Percentiles rank a stretch among this genome's conserved stretches.
These are phyloP conservation scores for Mycena floridula DNA, from an alignment of 768 basidiomycete genomes.

Conservation along the genomic window DNA sequence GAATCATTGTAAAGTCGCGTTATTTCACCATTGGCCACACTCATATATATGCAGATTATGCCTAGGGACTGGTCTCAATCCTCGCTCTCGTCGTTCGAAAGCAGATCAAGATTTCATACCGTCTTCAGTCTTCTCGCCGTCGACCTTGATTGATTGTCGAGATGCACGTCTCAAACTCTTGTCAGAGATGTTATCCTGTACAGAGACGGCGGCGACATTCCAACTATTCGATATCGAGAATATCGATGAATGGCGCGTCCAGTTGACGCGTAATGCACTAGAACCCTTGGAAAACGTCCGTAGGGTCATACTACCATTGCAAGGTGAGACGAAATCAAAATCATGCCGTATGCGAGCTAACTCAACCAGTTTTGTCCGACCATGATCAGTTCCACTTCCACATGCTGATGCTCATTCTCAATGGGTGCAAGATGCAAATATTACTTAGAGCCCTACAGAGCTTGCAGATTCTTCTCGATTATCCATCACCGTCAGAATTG, in stretches of 20 bases:
- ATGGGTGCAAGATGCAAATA: slow-evolving; percentile 3
- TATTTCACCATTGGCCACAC: neutral
- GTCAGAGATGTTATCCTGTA: slow-evolving; percentile 21
- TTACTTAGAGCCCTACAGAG: slow-evolving; percentile 1
- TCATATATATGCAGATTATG: slow-evolving; percentile 23
- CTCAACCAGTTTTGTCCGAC: slow-evolving; percentile 3
- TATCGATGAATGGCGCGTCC: slow-evolving; percentile 25
- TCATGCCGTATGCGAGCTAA: neutral
- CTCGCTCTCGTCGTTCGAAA: slow-evolving; percentile 23
- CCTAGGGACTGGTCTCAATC: slow-evolving; percentile 27
- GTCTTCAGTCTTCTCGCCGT: slow-evolving; percentile 20
- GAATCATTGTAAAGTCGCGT: slow-evolving; percentile 26
- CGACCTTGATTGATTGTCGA: slow-evolving; percentile 16
- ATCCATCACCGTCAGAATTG: neutral
- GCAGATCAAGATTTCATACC: slow-evolving; percentile 19
- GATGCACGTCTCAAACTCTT: slow-evolving; percentile 27
- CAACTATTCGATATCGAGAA: slow-evolving; percentile 18
- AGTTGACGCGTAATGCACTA: slow-evolving; percentile 20
- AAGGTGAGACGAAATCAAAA: neutral
- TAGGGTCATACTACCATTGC: slow-evolving; percentile 20
- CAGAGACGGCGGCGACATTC: slow-evolving; percentile 20
- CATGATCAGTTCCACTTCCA: slow-evolving; percentile 7
- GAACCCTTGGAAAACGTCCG: slow-evolving; percentile 24
- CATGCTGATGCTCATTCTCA: slow-evolving; percentile 2
- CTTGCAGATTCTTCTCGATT: neutral